These are phyloP conservation scores for Diaporthe longicolla DNA, from an alignment of 2,329 filamentous ascomycete species.

Conservation along the genomic window DNA sequence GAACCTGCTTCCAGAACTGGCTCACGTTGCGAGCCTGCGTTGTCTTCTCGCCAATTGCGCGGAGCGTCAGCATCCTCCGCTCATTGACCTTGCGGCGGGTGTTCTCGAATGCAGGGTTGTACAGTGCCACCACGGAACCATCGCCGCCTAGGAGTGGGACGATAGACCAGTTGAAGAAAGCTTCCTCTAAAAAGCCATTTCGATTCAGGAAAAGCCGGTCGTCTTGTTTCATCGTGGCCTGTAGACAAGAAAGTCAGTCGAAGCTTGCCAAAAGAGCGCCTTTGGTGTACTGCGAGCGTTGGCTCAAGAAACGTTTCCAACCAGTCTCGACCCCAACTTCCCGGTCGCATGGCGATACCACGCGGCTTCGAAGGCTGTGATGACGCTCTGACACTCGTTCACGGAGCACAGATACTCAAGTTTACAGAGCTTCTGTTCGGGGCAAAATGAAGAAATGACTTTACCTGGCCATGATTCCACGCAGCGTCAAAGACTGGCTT, in stretches of 20 bases:
- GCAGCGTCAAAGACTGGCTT: conserved; percentile 78
- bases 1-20: conserved; percentile 80
- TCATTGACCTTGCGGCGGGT: conserved; percentile 84
- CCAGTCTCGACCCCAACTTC: neutral
- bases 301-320: neutral
- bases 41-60: conserved; percentile 83
- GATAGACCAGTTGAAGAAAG: conserved; percentile 87
- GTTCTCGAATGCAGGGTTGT: conserved; percentile 87
- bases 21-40: conserved; percentile 79
- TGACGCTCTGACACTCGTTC: too few relatives aligned
- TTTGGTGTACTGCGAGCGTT: neutral
- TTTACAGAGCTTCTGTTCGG: too few relatives aligned
- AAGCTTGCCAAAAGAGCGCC: neutral
- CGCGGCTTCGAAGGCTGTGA: too few relatives aligned
- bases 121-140: conserved; percentile 81
- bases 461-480: conserved; percentile 68
- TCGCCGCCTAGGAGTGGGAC: conserved; percentile 83
- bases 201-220: conserved; percentile 81
- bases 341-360: neutral
- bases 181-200: conserved; percentile 80
- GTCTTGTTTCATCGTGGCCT: conserved; percentile 88
- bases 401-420: neutral
- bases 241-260: conserved; percentile 47
- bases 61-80: conserved; percentile 82
- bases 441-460: neutral